Conservation (phyloP, 2,329 filamentous ascomycete species). For the Elsinoe batatas region DNA sequence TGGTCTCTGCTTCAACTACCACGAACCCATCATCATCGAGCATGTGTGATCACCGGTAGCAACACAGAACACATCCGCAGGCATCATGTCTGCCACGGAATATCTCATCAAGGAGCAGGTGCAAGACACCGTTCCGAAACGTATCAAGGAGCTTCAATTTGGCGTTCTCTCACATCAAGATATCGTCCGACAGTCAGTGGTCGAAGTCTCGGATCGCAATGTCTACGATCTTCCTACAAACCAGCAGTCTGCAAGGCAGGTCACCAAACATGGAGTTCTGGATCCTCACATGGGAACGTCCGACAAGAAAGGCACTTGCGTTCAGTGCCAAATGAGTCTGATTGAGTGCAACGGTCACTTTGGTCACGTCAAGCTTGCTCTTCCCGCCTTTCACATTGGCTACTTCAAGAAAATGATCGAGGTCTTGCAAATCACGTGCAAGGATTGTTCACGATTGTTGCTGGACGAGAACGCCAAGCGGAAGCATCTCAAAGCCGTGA, state of each 20-base stretch:
- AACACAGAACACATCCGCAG: neutral
- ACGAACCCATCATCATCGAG: neutral
- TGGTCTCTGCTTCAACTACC: neutral
- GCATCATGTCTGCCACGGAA: conserved; percentile 12
- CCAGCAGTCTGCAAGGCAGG: conserved; percentile 49
- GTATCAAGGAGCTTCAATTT: conserved; percentile 88
- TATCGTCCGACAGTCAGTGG: conserved; percentile 87
- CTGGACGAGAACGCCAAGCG: conserved; percentile 72
- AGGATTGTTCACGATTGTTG: conserved; percentile 75
- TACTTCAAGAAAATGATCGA: conserved; percentile 90
- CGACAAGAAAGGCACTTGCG: conserved; percentile 67
- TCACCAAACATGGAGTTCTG: conserved; percentile 74
- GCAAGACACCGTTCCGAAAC: conserved; percentile 77
- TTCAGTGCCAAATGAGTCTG: conserved; percentile 72
- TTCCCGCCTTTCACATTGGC: conserved; percentile 91
- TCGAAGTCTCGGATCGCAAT: conserved; percentile 88
- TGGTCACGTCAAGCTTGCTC: conserved; percentile 78
- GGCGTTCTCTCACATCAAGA: conserved; percentile 91
- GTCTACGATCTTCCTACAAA: conserved; percentile 71
- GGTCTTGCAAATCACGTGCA: conserved; percentile 93
- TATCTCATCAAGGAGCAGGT: conserved; percentile 65
- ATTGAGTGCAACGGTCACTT: conserved; percentile 91
- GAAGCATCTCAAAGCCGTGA: conserved; percentile 66
- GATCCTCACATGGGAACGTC: conserved; percentile 84
- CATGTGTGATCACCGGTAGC: neutral